Conservation (phyloP, 2,329 filamentous ascomycete genomes). For the Thielaviopsis ethacetica region DNA sequence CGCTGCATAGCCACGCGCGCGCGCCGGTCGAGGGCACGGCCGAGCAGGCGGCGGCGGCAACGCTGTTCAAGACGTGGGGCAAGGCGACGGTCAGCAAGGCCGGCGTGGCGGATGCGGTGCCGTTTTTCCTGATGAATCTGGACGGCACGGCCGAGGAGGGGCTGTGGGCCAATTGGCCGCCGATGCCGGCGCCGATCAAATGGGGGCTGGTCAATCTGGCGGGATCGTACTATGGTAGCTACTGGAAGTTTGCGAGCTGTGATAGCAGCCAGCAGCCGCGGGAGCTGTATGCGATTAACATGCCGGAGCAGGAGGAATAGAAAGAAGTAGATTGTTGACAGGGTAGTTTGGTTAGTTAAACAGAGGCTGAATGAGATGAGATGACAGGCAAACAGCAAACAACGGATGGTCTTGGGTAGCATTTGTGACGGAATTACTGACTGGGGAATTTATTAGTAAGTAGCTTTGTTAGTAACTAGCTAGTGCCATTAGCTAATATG, state of each 20-base stretch:
- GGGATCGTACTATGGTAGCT: constrained; percentile 36
- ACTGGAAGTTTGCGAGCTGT: constrained; percentile 52
- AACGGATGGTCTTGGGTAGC: no score
- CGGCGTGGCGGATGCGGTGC: constrained; percentile 41
- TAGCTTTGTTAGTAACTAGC: no score
- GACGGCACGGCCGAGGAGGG: constrained; percentile 43
- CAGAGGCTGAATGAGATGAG: no score
- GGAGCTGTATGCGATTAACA: constrained; percentile 30
- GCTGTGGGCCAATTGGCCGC: constrained; percentile 45
- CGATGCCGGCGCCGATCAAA: constrained; percentile 42
- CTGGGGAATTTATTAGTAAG: no score
- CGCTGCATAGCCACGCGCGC: constrained; percentile 31
- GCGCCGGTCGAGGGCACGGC: constrained; percentile 31
- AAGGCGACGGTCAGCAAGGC: constrained; percentile 48
- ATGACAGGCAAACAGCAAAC: not conserved
- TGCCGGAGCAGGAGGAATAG: not conserved
- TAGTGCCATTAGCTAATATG: not conserved
- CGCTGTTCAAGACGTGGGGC: constrained; percentile 43
- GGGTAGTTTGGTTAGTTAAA: not conserved
- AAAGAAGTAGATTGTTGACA: not conserved
- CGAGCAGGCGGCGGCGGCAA: constrained; percentile 27
- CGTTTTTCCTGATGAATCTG: constrained; percentile 48
- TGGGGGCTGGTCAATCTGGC: constrained; percentile 44
- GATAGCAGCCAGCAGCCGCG: constrained; percentile 34
- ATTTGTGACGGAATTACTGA: no score